Percentiles rank a stretch among this genome's conserved stretches.
Conservation (phyloP, 345 rosid genomes). For the Moringa oleifera region DNA sequence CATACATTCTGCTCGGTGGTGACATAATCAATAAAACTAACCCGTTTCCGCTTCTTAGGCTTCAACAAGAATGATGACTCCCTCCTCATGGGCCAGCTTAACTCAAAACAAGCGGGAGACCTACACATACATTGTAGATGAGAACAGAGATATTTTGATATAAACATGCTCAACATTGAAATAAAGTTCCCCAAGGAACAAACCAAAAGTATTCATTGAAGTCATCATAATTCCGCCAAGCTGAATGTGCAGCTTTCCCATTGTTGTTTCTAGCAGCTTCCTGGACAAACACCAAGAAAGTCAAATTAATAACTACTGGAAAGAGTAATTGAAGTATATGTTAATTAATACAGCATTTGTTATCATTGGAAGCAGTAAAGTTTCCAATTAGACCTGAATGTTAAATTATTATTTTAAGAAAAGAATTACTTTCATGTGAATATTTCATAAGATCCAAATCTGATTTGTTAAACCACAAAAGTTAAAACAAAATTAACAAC, state of each 20-base stretch:
- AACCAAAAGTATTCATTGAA: conserved; percentile 98
- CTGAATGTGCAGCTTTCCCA: conserved; percentile 96
- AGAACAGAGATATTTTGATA: conserved; percentile 12
- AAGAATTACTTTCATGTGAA: too few species aligned
- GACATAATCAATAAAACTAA: conserved; percentile 27
- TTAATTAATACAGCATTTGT: too few species aligned
- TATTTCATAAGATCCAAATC: too few species aligned
- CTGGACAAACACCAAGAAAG: conserved; percentile 29
- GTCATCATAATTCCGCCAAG: conserved; percentile 98
- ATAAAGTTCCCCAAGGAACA: conserved; percentile 20
- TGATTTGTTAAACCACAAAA: too few species aligned
- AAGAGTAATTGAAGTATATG: background rate
- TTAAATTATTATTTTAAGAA: too few species aligned
- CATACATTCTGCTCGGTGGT: background rate
- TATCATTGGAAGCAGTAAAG: too few species aligned
- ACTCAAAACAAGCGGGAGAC: conserved; percentile 91
- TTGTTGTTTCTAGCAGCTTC: conserved; percentile 67
- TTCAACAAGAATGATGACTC: conserved; percentile 47
- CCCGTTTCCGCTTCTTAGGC: conserved; percentile 73
- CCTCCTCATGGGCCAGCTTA: conserved; percentile 69
- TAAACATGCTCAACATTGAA: conserved; percentile 2
- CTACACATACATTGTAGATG: conserved; percentile 33
- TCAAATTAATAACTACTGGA: conserved; percentile 1
- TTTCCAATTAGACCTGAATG: too few species aligned
- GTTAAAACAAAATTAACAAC: too few species aligned